Base-by-base conservation (phyloP, 225 moss, liverwort and hornwort genomes). In the Marchantia paleacea region DNA sequence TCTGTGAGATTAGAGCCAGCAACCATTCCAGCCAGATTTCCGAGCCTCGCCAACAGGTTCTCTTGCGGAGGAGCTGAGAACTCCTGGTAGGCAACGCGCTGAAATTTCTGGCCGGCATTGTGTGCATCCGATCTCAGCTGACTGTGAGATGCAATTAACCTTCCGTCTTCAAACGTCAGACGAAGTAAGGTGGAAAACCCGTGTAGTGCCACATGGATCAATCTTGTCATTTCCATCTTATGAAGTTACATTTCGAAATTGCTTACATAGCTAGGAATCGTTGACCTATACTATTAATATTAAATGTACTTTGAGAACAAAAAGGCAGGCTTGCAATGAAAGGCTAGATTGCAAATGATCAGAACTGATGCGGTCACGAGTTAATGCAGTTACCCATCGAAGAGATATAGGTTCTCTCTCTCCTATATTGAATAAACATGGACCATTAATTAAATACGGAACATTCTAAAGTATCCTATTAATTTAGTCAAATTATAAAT, bases 61-160 rank as follows among this genome's bases (percentile, higher is more conserved):
- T 52, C 50, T 20, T 72, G 48, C 20, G 72, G 72, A 7, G 72
- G 72, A 25, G 72, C 72, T 25, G 72, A 72, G 22, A 66, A 66
- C 28, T 66, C 66, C 66, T 66, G 66, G 29, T 10, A 66, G 26
- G 28, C 66, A 29, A 72, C 72, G 49, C 52, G 48, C 50, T 72
- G 48, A 18, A 72, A 72, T 24, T 72, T 51, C 49, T 72, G 49
- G 13, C 80, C 86, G 30, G 82, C 72, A 52, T 83, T 86, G 70
- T 83, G 83, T 22, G 86, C 83, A 52, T 86, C 86, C n/a, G 86
- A 86, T 39, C 80, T 82, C 70, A 86, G 83, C 72, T 86, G 86
- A 66, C 28, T 29, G 29, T 66, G 66, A 26, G 82, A 78, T 47
- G 74, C 78, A 58, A 82, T 53, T 22, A 85, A 75, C 82, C 80